Evolutionary conservation across 192 early-diverging fungal species (phyloP).

Genomic region (Backusella sp.): DNA sequence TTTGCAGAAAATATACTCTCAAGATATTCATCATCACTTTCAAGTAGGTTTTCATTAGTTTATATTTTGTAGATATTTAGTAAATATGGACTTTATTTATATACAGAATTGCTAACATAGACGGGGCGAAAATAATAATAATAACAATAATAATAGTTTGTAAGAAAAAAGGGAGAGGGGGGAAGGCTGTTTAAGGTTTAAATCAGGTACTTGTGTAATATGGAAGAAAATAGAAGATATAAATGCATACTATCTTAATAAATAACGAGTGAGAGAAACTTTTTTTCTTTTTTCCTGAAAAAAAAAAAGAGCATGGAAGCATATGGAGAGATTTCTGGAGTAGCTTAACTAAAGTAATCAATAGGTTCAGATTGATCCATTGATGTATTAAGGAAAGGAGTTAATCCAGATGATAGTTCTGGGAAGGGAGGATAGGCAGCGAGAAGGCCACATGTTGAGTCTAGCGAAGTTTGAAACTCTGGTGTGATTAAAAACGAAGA

Average conservation of each 20-base stretch:
- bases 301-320: not conserved
- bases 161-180: not conserved
- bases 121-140: not conserved
- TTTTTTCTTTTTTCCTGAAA: not conserved
- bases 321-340: not conserved
- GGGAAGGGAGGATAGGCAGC: not conserved
- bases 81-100: not conserved
- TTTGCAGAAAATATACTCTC: not conserved
- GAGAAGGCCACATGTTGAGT: not conserved
- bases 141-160: not conserved
- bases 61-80: not conserved
- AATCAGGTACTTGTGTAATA: constrained; percentile 5
- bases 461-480: not conserved
- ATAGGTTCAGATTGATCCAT: not conserved
- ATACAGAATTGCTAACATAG: not conserved
- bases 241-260: not conserved
- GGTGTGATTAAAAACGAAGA: not conserved
- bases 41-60: not conserved
- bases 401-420: constrained; percentile 1
- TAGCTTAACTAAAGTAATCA: constrained; percentile 1
- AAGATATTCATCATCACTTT: not conserved
- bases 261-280: not conserved
- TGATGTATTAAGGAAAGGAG: constrained; percentile 1
- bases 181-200: not conserved
- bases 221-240: not conserved